Conservation (phyloP, 352 stramenopile genomes). For the Globisporangium splendens region DNA sequence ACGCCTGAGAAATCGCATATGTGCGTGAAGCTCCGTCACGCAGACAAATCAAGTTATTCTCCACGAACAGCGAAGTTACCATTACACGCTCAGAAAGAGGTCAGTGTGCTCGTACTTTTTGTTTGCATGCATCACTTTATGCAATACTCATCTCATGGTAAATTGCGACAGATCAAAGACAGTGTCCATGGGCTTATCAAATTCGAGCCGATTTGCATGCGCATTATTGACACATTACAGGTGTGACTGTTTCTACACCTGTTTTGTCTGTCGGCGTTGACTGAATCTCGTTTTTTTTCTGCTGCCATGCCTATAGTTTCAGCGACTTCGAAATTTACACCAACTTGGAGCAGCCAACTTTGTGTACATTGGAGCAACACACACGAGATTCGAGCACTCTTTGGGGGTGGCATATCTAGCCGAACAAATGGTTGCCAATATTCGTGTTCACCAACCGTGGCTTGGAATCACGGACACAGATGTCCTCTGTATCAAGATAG, state of each 20-base stretch:
- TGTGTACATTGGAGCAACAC: conserved; percentile 87
- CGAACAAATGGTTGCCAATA: conserved; percentile 77
- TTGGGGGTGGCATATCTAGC: conserved; percentile 95
- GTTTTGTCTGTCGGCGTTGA: neutral
- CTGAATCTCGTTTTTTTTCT: neutral
- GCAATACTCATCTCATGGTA: neutral
- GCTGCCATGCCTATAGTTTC: conserved; percentile 58
- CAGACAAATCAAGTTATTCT: conserved; percentile 1
- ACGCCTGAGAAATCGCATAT: conserved; percentile 13
- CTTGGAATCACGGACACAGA: conserved; percentile 80
- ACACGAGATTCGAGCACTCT: conserved; percentile 82
- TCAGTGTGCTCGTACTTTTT: conserved; percentile 12
- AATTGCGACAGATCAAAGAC: conserved; percentile 62
- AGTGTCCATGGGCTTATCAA: conserved; percentile 73
- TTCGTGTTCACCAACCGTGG: conserved; percentile 83
- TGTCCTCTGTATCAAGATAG: conserved; percentile 75
- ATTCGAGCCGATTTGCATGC: conserved; percentile 80
- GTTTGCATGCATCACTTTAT: neutral
- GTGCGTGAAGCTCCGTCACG: neutral
- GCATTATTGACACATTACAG: conserved; percentile 78
- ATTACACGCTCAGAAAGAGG: conserved; percentile 52
- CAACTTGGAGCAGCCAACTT: conserved; percentile 90
- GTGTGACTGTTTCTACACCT: conserved; percentile 13
- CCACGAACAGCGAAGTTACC: conserved; percentile 7
- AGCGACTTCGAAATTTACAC: conserved; percentile 92